Conservation (phyloP, 2,329 filamentous ascomycete genomes). For the Penicillium sp. region DNA sequence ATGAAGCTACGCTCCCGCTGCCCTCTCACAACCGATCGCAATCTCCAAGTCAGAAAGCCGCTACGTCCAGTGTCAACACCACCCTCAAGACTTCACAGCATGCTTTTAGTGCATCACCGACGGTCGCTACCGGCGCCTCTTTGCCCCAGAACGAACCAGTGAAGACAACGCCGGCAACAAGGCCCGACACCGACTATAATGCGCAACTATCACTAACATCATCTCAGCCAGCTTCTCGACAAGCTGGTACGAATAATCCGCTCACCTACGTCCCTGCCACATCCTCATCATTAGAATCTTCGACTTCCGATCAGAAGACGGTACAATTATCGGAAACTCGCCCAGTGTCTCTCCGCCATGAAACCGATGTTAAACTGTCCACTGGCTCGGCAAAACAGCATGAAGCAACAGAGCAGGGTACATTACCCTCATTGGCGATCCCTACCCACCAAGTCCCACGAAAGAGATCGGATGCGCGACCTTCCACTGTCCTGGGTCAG, state of each 20-base stretch:
- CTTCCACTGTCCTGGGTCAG: constrained; percentile 25
- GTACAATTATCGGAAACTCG: constrained; percentile 19
- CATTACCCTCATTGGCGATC: constrained; percentile 11
- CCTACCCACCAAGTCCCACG: constrained; percentile 15
- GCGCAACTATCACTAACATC: constrained; percentile 5
- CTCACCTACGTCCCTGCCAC: constrained; percentile 8
- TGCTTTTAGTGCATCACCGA: constrained; percentile 22
- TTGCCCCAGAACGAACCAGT: constrained; percentile 6
- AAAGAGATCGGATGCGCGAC: constrained; percentile 25
- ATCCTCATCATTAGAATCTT: constrained; percentile 44
- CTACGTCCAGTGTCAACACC: constrained; percentile 24
- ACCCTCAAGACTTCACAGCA: constrained; percentile 32
- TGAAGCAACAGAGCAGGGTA: constrained; percentile 6
- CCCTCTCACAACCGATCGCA: constrained; percentile 25
- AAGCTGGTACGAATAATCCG: constrained; percentile 9
- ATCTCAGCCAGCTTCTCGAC: constrained; percentile 6
- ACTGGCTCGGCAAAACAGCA: constrained; percentile 16
- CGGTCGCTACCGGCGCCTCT: constrained; percentile 12
- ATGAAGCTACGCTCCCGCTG: constrained; percentile 49
- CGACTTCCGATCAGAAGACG: constrained; percentile 18
- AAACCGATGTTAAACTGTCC: constrained; percentile 15
- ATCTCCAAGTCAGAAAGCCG: constrained; percentile 21
- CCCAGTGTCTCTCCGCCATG: constrained; percentile 19
- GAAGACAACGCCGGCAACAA: constrained; percentile 1
- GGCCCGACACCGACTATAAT: constrained; percentile 7